Conservation (phyloP, 2,329 filamentous ascomycete genomes). For the Coniochaeta hoffmannii region DNA sequence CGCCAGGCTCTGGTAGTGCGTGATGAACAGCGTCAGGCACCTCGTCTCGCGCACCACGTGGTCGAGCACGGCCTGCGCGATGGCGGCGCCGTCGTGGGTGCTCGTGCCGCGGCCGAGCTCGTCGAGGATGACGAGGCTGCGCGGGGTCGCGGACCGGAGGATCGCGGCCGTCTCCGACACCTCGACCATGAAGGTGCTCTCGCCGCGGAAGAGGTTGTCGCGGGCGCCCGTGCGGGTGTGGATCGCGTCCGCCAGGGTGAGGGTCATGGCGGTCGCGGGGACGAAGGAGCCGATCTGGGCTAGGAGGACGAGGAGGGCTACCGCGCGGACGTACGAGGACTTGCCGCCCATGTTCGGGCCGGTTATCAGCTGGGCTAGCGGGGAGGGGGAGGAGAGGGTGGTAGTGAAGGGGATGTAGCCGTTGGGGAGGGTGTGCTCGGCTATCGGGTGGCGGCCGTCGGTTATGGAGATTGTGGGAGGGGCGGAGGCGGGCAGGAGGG, state of each 20-base stretch:
- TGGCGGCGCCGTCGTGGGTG: constrained; percentile 93
- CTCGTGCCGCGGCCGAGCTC: constrained; percentile 90
- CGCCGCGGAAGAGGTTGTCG: constrained; percentile 91
- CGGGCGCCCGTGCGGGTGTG: constrained; percentile 94
- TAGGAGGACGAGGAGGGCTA: constrained; percentile 87
- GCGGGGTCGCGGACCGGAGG: constrained; percentile 77
- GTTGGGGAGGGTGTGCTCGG: constrained; percentile 79
- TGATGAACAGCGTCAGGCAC: constrained; percentile 90
- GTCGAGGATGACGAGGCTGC: constrained; percentile 84
- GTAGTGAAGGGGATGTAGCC: constrained; percentile 90
- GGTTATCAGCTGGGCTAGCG: constrained; percentile 78
- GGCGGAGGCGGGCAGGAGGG: constrained; percentile 51
- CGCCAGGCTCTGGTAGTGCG: constrained; percentile 86
- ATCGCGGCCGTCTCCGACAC: constrained; percentile 88
- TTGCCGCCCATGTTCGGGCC: constrained; percentile 99
- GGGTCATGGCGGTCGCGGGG: constrained; percentile 63
- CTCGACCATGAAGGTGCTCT: constrained; percentile 98
- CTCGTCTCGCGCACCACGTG: constrained; percentile 68
- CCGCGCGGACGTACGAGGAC: constrained; percentile 90
- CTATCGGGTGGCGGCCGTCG: constrained; percentile 86
- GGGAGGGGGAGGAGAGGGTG: constrained; percentile 55
- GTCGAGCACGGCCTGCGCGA: constrained; percentile 84
- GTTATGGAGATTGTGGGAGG: constrained; percentile 62
- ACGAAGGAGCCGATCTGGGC: constrained; percentile 94
- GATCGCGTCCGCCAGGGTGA: constrained; percentile 85